These are phyloP conservation scores for Colletotrichum shisoi DNA, from an alignment of 2,329 filamentous ascomycete species.

Conservation along the genomic window DNA sequence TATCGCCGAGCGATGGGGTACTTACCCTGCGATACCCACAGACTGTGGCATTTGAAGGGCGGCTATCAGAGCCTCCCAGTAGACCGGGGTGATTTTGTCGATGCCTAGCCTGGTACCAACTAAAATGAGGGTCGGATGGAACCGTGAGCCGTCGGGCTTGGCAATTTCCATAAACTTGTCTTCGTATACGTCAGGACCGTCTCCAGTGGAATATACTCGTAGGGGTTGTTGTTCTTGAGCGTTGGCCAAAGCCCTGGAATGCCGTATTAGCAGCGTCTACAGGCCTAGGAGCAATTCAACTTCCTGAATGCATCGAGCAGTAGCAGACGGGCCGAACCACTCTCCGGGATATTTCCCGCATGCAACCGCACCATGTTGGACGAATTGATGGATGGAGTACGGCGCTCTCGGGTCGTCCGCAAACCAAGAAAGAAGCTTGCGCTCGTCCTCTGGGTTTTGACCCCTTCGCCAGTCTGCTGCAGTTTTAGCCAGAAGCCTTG, in stretches of 20 bases:
- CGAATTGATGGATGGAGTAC: slow-evolving; percentile 95
- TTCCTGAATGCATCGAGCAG: slow-evolving; percentile 91
- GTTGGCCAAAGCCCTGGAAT: slow-evolving; percentile 74
- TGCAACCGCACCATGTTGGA: slow-evolving; percentile 81
- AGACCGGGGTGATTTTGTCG: slow-evolving; percentile 91
- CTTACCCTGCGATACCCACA: slow-evolving; percentile 93
- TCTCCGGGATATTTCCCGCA: slow-evolving; percentile 96
- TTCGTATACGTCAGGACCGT: slow-evolving; percentile 91
- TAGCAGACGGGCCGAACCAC: slow-evolving; percentile 98
- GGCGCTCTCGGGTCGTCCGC: slow-evolving; percentile 85
- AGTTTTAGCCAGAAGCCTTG: slow-evolving; percentile 39
- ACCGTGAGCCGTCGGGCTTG: slow-evolving; percentile 68
- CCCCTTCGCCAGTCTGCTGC: slow-evolving; percentile 76
- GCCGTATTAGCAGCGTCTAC: slow-evolving; percentile 18
- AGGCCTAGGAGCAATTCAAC: slow-evolving; percentile 46
- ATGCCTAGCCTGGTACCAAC: slow-evolving; percentile 90
- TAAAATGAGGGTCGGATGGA: slow-evolving; percentile 86
- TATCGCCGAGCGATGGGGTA: slow-evolving; percentile 11
- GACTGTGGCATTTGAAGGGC: slow-evolving; percentile 88
- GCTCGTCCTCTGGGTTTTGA: slow-evolving; percentile 66
- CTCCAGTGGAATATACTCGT: slow-evolving; percentile 86
- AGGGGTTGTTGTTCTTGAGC: slow-evolving; percentile 67
- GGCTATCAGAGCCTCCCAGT: slow-evolving; percentile 90
- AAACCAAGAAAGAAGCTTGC: slow-evolving; percentile 78
- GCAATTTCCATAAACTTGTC: slow-evolving; percentile 84